phyloP scores from a whole-genome alignment of 305 asterid genomes.

The Stenogyne calaminthoides region DNA sequence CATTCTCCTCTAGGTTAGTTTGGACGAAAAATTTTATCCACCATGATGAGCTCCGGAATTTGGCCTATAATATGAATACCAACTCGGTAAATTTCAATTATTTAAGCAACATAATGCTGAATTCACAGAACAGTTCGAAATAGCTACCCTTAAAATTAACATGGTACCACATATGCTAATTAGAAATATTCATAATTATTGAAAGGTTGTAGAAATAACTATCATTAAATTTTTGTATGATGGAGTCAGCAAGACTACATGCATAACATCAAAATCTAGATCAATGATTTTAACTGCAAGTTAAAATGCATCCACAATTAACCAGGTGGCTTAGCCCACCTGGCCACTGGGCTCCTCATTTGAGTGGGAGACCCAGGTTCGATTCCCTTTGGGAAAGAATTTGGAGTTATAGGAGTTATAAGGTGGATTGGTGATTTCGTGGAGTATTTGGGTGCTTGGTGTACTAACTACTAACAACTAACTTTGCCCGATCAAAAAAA shows the following conservation, averaged over 20 bases:
- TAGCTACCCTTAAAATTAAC: background rate
- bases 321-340: too few relatives aligned
- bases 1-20: slow-evolving; percentile 70
- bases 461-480: too few relatives aligned
- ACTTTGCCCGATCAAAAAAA: too few relatives aligned
- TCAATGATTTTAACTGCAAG: background rate
- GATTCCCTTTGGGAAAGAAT: too few relatives aligned
- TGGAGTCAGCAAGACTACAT: background rate
- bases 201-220: background rate
- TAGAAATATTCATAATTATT: background rate
- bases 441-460: too few relatives aligned
- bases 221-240: background rate
- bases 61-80: slow-evolving; percentile 52
- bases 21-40: slow-evolving; percentile 75
- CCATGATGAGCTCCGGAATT: slow-evolving; percentile 73
- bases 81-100: background rate
- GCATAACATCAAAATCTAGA: background rate
- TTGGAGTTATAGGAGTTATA: too few relatives aligned
- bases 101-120: background rate
- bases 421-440: too few relatives aligned
- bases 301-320: background rate
- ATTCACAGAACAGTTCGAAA: background rate
- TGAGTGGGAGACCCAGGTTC: too few relatives aligned
- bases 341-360: too few relatives aligned
- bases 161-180: background rate